Conservation (phyloP, 139 green algal genomes). For the Raphidocelis subcapitata region DNA sequence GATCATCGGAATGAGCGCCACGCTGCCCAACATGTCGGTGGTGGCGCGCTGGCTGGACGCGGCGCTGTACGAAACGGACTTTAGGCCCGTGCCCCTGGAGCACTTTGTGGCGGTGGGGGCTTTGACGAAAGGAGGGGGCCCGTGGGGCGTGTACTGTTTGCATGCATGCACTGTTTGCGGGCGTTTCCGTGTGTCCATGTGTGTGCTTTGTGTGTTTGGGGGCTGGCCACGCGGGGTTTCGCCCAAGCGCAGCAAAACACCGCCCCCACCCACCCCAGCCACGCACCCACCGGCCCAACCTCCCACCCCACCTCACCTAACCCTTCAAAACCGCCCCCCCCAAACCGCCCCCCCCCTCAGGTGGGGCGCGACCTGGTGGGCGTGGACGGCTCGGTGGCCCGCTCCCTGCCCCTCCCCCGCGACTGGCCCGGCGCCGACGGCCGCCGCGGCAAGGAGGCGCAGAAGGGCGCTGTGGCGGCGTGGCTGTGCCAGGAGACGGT, state of each 20-base stretch:
- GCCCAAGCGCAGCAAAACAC: no score
- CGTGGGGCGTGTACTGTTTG: no score
- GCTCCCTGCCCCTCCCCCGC: not conserved
- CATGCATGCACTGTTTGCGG: no score
- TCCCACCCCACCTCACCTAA: no score
- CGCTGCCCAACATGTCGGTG: slow-evolving; percentile 83
- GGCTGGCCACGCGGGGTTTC: no score
- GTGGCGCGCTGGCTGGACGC: slow-evolving; percentile 89
- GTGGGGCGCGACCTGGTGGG: slow-evolving; percentile 45
- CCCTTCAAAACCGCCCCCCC: no score
- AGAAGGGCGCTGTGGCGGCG: slow-evolving; percentile 65
- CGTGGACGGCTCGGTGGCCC: slow-evolving; percentile 6
- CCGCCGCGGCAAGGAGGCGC: not conserved
- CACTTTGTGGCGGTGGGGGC: slow-evolving; percentile 71
- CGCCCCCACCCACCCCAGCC: no score
- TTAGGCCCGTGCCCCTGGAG: slow-evolving; percentile 82
- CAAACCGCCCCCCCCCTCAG: no score
- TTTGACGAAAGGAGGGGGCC: no score
- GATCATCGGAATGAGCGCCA: slow-evolving; percentile 96
- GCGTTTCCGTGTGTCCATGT: no score
- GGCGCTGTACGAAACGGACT: slow-evolving; percentile 80
- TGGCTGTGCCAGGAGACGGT: slow-evolving; percentile 69
- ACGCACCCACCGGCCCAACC: no score
- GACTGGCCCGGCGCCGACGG: not conserved
- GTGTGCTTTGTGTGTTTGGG: no score